Base-by-base conservation (phyloP, 108 stramenopile species). In the Seminavis robusta region DNA sequence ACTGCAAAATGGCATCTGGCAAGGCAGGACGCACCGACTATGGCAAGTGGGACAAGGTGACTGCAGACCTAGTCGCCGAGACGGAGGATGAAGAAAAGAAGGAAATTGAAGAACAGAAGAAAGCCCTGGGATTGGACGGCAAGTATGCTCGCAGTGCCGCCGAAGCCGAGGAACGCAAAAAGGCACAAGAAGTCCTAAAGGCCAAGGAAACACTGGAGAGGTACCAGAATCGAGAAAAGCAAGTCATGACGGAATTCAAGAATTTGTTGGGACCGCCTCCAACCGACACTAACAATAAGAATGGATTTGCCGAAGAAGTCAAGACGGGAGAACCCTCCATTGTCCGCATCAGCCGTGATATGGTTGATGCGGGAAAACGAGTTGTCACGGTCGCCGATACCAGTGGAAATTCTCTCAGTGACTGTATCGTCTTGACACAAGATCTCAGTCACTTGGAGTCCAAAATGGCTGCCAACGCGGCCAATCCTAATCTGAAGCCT, bases 391-490 rank as follows among this genome's bases (percentile, higher is more conserved):
- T 92, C 26, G 37, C 60, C 48, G 83, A 89, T 53, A 79, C 85
- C 15, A 61, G 68, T 10, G 91, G 91, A 10, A 67, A 63, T 1
- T 74, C 78, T 6, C 50, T 31, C 1, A 56, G 39, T 6, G 79
- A 74, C 29, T 51, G 23, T 13, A 78, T 92, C 31, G 64, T 92
- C 3, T 53, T 92, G 47, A 92, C 91, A 15, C 73, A 82, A 54
- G 91, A 92, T 69, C 48, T 92, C 49, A 82, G 82, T 54, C 67
- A 84, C 33, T 55, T 92, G 52, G 83, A 88, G 73, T 88, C 82
- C 43, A 61, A 67, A 53, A 78, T 81, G 56, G 56, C 69, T 23
- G 68, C 70, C 38, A 74, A 73, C 34, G 56, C 86, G 0, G 3
- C 57, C 15, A 56, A 58, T 28, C 45, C 67, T 1, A 63, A 64